These are phyloP conservation scores for Fusarium veterinarium DNA, from an alignment of 2,329 filamentous ascomycete species.

Conservation along the genomic window DNA sequence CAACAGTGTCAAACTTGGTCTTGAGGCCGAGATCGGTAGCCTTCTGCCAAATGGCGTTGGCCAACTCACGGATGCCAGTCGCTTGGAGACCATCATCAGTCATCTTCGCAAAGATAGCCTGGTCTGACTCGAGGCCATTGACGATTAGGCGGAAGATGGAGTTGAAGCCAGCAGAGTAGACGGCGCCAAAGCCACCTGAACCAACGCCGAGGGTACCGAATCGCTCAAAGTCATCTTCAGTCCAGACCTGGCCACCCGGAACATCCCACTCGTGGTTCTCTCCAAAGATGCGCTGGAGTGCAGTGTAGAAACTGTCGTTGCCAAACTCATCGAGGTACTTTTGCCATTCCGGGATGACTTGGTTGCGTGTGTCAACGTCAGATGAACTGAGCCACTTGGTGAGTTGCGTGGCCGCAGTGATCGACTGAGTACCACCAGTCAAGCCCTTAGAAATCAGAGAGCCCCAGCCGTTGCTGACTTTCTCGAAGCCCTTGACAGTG, in stretches of 20 bases:
- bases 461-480: neutral
- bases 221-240: neutral
- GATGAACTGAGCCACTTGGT: neutral
- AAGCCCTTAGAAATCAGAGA: neutral
- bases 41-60: neutral
- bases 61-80: neutral
- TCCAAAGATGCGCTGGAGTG: neutral
- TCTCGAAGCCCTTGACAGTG: neutral
- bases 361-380: neutral
- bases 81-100: neutral
- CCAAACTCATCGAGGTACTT: neutral
- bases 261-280: neutral
- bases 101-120: neutral
- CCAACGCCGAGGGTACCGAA: neutral
- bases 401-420: neutral
- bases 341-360: neutral
- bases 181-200: neutral
- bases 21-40: neutral
- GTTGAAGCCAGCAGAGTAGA: neutral
- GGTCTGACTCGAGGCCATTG: neutral
- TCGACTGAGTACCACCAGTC: neutral
- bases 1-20: neutral
- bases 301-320: neutral
- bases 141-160: neutral
- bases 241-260: neutral